These are phyloP conservation scores for Exobasidium cylindrosporum DNA, from an alignment of 1,284 basidiomycete species.

Conservation along the genomic window DNA sequence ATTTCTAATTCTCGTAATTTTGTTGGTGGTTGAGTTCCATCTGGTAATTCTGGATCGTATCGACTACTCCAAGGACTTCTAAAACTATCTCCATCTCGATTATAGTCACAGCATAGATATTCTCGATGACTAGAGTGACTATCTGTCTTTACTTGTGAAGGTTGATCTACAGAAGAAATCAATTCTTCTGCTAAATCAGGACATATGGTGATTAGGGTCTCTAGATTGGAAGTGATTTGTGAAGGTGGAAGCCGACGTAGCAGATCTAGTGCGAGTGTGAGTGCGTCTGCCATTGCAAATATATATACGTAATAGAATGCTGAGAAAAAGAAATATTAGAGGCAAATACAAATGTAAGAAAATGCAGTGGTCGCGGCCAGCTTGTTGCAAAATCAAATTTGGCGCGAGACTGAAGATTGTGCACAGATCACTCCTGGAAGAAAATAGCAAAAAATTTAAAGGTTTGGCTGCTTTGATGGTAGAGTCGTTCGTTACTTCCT, in stretches of 20 bases:
- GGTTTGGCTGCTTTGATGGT: too few relatives aligned
- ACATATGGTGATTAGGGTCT: constrained; percentile 65
- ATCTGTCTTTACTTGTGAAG: constrained; percentile 78
- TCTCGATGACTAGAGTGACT: constrained; percentile 67
- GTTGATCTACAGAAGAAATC: constrained; percentile 90
- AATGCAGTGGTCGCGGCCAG: too few relatives aligned
- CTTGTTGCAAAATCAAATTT: too few relatives aligned
- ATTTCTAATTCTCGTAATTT: constrained; percentile 88
- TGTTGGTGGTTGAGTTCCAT: constrained; percentile 78
- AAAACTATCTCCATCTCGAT: constrained; percentile 91
- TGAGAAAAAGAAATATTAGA: too few relatives aligned
- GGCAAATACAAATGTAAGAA: too few relatives aligned
- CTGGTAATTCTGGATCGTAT: constrained; percentile 76
- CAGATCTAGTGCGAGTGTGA: constrained; percentile 69
- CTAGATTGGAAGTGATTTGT: constrained; percentile 83
- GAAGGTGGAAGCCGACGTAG: constrained; percentile 91
- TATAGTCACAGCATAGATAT: constrained; percentile 95
- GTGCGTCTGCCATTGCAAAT: constrained; percentile 30
- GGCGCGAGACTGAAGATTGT: too few relatives aligned
- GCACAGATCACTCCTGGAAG: too few relatives aligned
- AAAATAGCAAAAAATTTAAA: too few relatives aligned
- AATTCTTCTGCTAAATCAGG: constrained; percentile 97
- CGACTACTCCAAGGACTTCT: constrained; percentile 96
- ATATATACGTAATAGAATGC: too few relatives aligned
- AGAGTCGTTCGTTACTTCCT: too few relatives aligned